Evolutionary conservation across 805 yeast genomes (phyloP).

Genomic region (Wickerhamiella parazyma): DNA sequence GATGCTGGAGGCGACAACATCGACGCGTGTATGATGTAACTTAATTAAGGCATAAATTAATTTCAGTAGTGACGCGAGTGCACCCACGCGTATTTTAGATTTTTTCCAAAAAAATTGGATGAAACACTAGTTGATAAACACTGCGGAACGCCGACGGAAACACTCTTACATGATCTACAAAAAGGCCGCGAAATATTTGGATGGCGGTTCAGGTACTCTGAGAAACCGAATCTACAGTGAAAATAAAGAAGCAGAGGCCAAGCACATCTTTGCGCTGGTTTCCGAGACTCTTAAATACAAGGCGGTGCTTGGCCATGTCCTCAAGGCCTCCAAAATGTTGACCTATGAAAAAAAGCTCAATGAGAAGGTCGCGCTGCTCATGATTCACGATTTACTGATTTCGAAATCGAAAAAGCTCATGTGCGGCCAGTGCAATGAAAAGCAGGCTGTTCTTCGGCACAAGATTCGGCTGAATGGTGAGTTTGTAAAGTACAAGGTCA

Average conservation of each 20-base stretch:
- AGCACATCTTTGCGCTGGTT: conserved; percentile 75
- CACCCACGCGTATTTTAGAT: too few species aligned
- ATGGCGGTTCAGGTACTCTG: conserved; percentile 21
- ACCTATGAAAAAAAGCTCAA: conserved; percentile 36
- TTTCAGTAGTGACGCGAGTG: too few species aligned
- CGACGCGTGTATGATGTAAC: neutral
- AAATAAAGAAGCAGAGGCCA: conserved; percentile 50
- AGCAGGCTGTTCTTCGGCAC: conserved; percentile 64
- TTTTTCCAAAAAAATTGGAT: too few species aligned
- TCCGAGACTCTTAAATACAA: conserved; percentile 62
- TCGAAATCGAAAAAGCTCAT: conserved; percentile 70
- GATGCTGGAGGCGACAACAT: neutral
- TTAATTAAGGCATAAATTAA: too few species aligned
- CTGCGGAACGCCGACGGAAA: too few species aligned
- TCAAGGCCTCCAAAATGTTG: conserved; percentile 56
- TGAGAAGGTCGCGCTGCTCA: conserved; percentile 41
- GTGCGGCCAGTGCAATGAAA: conserved; percentile 76
- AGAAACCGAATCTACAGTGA: conserved; percentile 27
- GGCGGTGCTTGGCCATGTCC: conserved; percentile 45
- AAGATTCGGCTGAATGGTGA: conserved; percentile 77
- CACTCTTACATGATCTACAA: conserved; percentile 17
- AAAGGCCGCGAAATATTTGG: conserved; percentile 19
- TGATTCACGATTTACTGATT: conserved; percentile 72
- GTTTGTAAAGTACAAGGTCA: conserved; percentile 59
- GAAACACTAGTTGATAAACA: too few species aligned